A percentile compares a stretch with the other conserved stretches of the same genome.
These are phyloP conservation scores for Rhynchosporium agropyri DNA, from an alignment of 2,329 filamentous ascomycete species.

Conservation along the genomic window DNA sequence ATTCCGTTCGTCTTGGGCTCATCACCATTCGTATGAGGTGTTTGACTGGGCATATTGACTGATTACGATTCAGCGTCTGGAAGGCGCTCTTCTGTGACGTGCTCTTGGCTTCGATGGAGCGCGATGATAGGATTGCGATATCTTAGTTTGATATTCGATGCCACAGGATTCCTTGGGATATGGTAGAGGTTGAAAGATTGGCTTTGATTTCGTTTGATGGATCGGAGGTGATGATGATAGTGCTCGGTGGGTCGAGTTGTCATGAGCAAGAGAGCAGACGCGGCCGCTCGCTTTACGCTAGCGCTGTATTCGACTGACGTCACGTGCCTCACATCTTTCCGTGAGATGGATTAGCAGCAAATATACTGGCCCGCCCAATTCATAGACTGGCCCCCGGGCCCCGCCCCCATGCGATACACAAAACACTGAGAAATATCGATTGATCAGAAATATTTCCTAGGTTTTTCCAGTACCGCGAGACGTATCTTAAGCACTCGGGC, in stretches of 20 bases:
- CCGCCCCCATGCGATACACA: too few species aligned
- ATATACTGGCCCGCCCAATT: too few species aligned
- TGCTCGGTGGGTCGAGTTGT: conserved; percentile 4
- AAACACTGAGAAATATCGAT: too few species aligned
- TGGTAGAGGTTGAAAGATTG: conserved; percentile 16
- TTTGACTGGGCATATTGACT: conserved; percentile 68
- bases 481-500: too few species aligned
- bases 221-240: conserved; percentile 24
- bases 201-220: conserved; percentile 19
- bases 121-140: conserved; percentile 30
- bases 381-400: too few species aligned
- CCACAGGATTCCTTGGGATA: conserved; percentile 9
- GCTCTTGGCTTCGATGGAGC: conserved; percentile 31
- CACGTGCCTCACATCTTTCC: too few species aligned
- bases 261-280: too few species aligned
- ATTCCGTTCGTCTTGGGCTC: conserved; percentile 70
- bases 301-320: too few species aligned
- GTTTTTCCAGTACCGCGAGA: too few species aligned
- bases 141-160: conserved; percentile 1
- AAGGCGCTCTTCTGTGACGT: conserved; percentile 39
- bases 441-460: too few species aligned
- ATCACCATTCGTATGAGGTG: conserved; percentile 67
- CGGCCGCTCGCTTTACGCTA: too few species aligned
- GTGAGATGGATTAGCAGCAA: too few species aligned
- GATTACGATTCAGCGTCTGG: conserved; percentile 26